Evolutionary conservation across 2,329 filamentous ascomycete species (phyloP), one percentile per base, ranked within the genome.

Genomic region (Fusarium sp.): DNA sequence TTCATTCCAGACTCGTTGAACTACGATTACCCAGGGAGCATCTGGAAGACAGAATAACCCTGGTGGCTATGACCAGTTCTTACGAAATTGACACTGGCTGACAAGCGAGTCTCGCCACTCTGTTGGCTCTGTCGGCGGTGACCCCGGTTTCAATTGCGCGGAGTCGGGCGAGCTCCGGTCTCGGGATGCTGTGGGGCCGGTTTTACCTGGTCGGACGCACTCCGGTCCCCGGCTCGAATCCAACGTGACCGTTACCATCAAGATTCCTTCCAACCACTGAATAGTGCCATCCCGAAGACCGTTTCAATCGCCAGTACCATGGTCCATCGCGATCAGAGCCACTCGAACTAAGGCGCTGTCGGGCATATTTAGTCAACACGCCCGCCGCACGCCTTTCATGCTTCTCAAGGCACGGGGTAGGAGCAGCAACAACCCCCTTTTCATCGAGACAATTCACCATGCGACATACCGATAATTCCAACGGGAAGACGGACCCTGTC

Each of bases 401-500:
- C 8, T 38, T 36, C 31, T 18, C 29, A 40, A 20, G 38, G n/a
- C 38, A 40, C n/a, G n/a, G 16, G 52, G 16, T n/a, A n/a, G 29
- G 52, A 35, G 27, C 20, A 35, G 29, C 52, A 38, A 42, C 40
- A 18, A 57, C n/a, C 13, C 20, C 29, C n/a, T 38, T 36, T 42
- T 7, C 18, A 42, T 11, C 20, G 40, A 42, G 20, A 42, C n/a
- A 4, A 22, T 36, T 57, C 54, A 57, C 54, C 54, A 57, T 57
- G 54, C 29, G n/a, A 35, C 54, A 31, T 16, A 36, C 29, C 31
- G 31, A 36, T 14, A 16, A 56, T 6, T 56, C 52, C 52, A 56
- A 29, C 91, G 33, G 96, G 22, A 63, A 50, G 40, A 18, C 5
- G 31, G 20, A 20, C 31, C 42, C 40, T n/a, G n/a, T 20, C 20